These are phyloP conservation scores for Chenopodium suecicum DNA, from an alignment of 148 eudicot species.

Conservation along the genomic window DNA sequence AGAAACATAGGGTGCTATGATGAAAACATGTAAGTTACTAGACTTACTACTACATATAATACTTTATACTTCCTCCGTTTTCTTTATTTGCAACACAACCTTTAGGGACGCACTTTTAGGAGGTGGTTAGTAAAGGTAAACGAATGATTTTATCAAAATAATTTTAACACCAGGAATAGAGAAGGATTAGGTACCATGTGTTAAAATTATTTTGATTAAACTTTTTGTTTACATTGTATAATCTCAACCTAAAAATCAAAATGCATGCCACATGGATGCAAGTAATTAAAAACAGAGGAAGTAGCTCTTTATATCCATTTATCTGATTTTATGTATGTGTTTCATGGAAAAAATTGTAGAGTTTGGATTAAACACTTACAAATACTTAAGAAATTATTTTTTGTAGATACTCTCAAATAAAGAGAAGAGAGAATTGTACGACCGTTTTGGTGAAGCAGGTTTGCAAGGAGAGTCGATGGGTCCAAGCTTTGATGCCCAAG, in stretches of 20 bases:
- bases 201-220: too few species aligned
- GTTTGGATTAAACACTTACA: not conserved
- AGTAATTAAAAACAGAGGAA: too few species aligned
- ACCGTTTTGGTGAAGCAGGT: conserved; percentile 91
- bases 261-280: too few species aligned
- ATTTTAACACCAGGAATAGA: too few species aligned
- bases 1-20: not conserved
- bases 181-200: too few species aligned
- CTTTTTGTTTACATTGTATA: too few species aligned
- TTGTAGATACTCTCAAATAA: conserved; percentile 77
- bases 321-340: not conserved
- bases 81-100: too few species aligned
- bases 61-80: not conserved
- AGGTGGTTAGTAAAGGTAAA: too few species aligned
- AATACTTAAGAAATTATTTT: conserved; percentile 16
- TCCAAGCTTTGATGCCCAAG: conserved; percentile 48
- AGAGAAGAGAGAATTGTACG: conserved; percentile 84
- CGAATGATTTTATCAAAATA: too few species aligned
- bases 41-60: not conserved
- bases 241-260: too few species aligned
- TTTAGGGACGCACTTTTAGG: too few species aligned
- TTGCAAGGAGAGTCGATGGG: conserved; percentile 60
- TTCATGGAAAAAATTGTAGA: not conserved
- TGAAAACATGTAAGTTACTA: not conserved
- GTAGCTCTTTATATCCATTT: not conserved